Percentiles rank a stretch among this genome's conserved stretches.
Conservation (phyloP, 1,139 yeast species). For the Blastobotrys raffinosifermentans region DNA sequence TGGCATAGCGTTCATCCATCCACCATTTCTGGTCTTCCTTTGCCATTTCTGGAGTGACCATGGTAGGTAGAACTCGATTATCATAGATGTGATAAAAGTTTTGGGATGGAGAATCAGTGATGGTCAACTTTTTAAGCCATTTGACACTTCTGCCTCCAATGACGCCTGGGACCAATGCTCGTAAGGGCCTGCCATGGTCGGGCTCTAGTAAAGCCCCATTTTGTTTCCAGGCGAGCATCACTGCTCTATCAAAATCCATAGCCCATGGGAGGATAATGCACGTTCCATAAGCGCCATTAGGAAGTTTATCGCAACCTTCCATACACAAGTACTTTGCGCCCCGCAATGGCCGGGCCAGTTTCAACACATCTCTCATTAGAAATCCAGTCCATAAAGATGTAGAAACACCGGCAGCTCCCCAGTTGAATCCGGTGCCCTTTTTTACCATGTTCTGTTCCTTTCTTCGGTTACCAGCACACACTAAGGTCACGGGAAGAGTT, state of each 20-base stretch:
- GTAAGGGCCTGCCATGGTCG: constrained; percentile 34
- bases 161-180: constrained; percentile 34
- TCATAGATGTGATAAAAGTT: constrained; percentile 35
- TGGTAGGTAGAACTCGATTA: constrained; percentile 34
- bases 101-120: constrained; percentile 30
- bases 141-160: constrained; percentile 36
- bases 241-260: constrained; percentile 28
- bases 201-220: constrained; percentile 32
- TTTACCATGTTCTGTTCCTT: constrained; percentile 34
- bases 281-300: constrained; percentile 34
- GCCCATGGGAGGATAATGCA: constrained; percentile 30
- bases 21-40: constrained; percentile 26
- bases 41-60: constrained; percentile 29
- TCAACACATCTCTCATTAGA: constrained; percentile 28
- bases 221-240: constrained; percentile 32
- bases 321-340: constrained; percentile 30
- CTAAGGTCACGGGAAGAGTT: constrained; percentile 31
- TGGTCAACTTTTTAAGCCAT: constrained; percentile 29
- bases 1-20: constrained; percentile 34
- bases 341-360: constrained; percentile 24
- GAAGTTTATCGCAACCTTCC: constrained; percentile 33
- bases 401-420: constrained; percentile 35
- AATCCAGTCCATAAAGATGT: constrained; percentile 35
- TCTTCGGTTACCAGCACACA: constrained; percentile 35
- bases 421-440: constrained; percentile 33